Percentiles rank a stretch among this genome's conserved stretches.
Conservation (phyloP, 164 flowering plant species). For the Tinospora cordifolia region DNA sequence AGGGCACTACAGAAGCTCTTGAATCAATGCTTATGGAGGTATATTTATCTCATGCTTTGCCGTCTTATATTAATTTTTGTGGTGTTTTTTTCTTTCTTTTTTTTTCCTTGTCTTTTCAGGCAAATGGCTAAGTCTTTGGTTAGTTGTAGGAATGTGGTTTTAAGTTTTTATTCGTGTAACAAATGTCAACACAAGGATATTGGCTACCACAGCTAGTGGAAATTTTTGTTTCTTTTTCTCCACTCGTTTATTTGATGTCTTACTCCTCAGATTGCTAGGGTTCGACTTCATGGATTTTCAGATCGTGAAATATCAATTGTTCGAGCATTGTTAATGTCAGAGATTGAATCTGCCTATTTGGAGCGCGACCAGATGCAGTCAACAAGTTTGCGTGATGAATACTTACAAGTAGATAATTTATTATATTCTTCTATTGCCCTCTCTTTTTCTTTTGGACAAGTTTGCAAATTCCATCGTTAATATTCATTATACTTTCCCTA, state of each 20-base stretch:
- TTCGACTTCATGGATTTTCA: conserved; percentile 83
- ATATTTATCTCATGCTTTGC: conserved; percentile 9
- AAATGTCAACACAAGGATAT: not conserved
- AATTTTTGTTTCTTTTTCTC: not conserved
- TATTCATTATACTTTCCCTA: too few species aligned
- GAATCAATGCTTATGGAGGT: conserved; percentile 93
- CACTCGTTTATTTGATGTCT: conserved; percentile 6
- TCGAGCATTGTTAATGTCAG: conserved; percentile 75
- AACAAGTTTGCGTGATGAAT: conserved; percentile 75
- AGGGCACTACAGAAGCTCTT: conserved; percentile 66
- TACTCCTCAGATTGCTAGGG: conserved; percentile 67
- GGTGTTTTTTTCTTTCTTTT: not conserved
- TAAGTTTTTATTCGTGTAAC: not conserved
- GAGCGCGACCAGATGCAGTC: conserved; percentile 96
- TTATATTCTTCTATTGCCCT: not conserved
- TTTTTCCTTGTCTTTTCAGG: not conserved
- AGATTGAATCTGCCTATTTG: conserved; percentile 91
- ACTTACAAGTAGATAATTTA: conserved; percentile 50
- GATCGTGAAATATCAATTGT: conserved; percentile 77
- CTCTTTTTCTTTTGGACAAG: not conserved
- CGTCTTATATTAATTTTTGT: not conserved
- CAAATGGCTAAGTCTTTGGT: not conserved
- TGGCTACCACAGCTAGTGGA: not conserved
- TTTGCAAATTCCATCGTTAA: not conserved
- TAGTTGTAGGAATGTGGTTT: not conserved